A percentile compares a stretch with the other conserved stretches of the same genome.
Conservation (phyloP, 2,329 filamentous ascomycete genomes). For the Lachnellula occidentalis region DNA sequence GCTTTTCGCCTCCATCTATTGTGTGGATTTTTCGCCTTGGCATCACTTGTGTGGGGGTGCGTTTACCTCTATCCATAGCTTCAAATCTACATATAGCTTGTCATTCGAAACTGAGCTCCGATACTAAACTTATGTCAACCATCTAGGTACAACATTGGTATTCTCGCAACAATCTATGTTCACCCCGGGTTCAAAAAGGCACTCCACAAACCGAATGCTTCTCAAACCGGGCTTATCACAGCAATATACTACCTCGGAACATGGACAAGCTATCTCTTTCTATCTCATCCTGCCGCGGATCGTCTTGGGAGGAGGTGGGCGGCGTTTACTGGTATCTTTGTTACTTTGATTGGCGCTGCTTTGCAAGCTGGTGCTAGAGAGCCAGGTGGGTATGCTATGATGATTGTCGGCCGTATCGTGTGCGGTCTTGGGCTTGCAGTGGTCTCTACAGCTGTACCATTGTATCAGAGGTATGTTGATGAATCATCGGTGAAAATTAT, state of each 20-base stretch:
- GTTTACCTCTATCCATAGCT: conserved; percentile 14
- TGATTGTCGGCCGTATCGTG: conserved; percentile 46
- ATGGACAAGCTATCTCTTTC: conserved; percentile 48
- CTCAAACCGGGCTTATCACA: conserved; percentile 47
- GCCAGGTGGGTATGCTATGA: conserved; percentile 38
- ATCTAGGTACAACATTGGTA: conserved; percentile 50
- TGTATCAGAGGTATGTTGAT: conserved; percentile 48
- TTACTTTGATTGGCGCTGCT: conserved; percentile 44
- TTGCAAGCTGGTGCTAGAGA: conserved; percentile 42
- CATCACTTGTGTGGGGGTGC: conserved; percentile 52
- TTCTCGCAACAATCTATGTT: conserved; percentile 51
- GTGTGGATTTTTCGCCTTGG: conserved; percentile 49
- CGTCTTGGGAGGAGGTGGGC: conserved; percentile 46
- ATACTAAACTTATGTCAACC: neutral
- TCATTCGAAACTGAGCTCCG: neutral
- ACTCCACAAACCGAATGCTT: conserved; percentile 40
- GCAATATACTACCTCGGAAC: conserved; percentile 54
- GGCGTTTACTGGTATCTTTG: conserved; percentile 41
- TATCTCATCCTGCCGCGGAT: conserved; percentile 48
- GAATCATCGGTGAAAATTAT: neutral
- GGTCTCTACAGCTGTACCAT: conserved; percentile 50
- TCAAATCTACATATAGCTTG: neutral
- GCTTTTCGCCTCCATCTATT: conserved; percentile 39
- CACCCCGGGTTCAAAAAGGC: conserved; percentile 48
- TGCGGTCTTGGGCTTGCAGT: conserved; percentile 49